Percentiles rank a stretch among this genome's conserved stretches.
These are phyloP conservation scores for Nectriaceae sp. DNA, from an alignment of 2,329 filamentous ascomycete genomes.

Conservation along the genomic window DNA sequence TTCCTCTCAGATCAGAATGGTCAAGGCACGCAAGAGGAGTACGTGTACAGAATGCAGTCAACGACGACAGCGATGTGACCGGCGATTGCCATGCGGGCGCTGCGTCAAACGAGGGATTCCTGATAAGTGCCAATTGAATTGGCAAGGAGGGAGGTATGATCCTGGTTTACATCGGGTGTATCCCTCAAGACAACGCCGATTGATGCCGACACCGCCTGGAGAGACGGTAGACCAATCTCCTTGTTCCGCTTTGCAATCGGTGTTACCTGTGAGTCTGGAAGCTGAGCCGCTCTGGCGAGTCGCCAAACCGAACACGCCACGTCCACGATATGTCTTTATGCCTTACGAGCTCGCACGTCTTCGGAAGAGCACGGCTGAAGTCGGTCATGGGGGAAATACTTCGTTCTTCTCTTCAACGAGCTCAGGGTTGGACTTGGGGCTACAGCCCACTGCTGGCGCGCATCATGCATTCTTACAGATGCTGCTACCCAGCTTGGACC, in stretches of 20 bases:
- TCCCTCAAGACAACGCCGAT: neutral
- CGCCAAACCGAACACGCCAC: neutral
- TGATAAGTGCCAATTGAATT: constrained; percentile 1
- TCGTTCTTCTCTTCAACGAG: neutral
- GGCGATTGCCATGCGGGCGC: constrained; percentile 3
- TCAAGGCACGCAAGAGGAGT: constrained; percentile 1
- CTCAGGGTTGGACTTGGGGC: neutral
- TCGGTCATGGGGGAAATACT: neutral
- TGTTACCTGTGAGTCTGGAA: neutral
- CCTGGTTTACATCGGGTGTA: neutral
- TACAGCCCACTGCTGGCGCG: neutral
- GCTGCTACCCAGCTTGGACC: constrained; percentile 6
- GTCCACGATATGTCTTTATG: neutral
- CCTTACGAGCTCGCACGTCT: neutral
- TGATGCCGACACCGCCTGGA: neutral
- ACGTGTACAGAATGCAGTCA: constrained; percentile 5
- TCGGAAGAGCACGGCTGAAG: neutral
- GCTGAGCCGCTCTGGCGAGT: neutral
- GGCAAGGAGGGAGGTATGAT: neutral
- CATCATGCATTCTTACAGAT: neutral
- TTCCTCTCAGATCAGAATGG: neutral
- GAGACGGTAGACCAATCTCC: neutral
- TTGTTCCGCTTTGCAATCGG: neutral
- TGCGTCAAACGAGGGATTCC: constrained; percentile 6
- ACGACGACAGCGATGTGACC: constrained; percentile 3